Conservation (phyloP, 345 rosid genomes). For the Ceriops zippeliana region DNA sequence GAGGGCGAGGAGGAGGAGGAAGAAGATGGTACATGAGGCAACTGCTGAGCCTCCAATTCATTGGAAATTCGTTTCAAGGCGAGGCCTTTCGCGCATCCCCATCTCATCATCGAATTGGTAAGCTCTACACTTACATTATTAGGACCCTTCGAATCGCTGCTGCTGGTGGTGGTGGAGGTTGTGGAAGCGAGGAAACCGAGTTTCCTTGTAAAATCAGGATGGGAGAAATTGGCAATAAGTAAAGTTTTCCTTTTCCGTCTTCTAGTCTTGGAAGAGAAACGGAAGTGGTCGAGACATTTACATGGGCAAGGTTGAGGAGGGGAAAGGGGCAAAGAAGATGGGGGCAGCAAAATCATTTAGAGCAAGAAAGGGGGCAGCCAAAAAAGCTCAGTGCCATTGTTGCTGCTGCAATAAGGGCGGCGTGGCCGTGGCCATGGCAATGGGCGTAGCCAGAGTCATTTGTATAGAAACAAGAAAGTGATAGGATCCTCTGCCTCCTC, state of each 20-base stretch:
- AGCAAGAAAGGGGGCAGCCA: constrained; percentile 1
- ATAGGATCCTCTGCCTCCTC: no score
- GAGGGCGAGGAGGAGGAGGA: constrained; percentile 17
- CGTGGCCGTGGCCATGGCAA: no score
- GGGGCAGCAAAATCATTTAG: constrained; percentile 49
- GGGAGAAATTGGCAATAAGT: not conserved
- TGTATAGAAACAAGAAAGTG: constrained; percentile 23
- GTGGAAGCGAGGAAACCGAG: constrained; percentile 40
- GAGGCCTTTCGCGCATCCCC: constrained; percentile 28
- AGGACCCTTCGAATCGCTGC: constrained; percentile 20
- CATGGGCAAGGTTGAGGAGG: constrained; percentile 37
- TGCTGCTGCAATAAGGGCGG: constrained; percentile 5
- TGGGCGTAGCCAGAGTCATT: constrained; percentile 10
- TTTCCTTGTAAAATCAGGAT: constrained; percentile 8
- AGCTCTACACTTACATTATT: constrained; percentile 31
- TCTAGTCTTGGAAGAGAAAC: constrained; percentile 13
- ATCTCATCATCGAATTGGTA: constrained; percentile 25
- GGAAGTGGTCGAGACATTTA: constrained; percentile 16
- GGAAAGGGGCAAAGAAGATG: constrained; percentile 27
- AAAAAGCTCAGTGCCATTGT: constrained; percentile 16
- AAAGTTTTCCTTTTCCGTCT: constrained; percentile 9
- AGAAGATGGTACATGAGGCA: constrained; percentile 20
- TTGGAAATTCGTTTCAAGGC: constrained; percentile 40
- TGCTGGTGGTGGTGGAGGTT: constrained; percentile 13
- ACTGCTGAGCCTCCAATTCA: constrained; percentile 43